Evolutionary conservation across 768 basidiomycete genomes (phyloP), one percentile per base, ranked within the genome.

Genomic region (Leccinellum rugosiceps): DNA sequence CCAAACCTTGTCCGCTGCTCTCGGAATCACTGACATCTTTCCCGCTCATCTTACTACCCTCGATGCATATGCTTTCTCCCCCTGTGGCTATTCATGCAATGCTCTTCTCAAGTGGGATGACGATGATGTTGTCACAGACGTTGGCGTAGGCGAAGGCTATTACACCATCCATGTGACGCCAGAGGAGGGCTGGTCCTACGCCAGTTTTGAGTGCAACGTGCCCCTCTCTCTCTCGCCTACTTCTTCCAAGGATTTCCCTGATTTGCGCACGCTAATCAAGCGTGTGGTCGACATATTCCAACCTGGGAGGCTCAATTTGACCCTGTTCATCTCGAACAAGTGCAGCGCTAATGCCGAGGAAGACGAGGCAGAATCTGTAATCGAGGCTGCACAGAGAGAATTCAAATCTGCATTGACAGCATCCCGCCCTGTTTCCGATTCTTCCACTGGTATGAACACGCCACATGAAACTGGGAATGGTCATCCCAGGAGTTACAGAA

Each of bases 141-240:
- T 55, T 31, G 57, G 59, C 21, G 53, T 49, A 21, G 84, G 85
- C 15, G 97, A 98, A 72, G 93, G 96, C 38, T 99, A 99, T 74
- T 98, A 92, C 71, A 98, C 94, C 7, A 96, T 99, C 55, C 97
- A 99, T 71, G 96, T 98, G 58, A 99, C 97, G 1, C 97, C 97
- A 26, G 97, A 98, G 73, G 87, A 91, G 65, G 96, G 92, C 55
- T 98, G 94, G 90, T 97, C 94, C 47, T 99, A 97, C 73, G 97
- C 97, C 61, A 93, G 90, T 66, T 98, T 99, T 77, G 97, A 99
- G 75, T 96, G 93, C 77, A 99, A 99, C 74, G 85, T 97, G n/a
- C 92, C 92, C 4, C 77, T 88, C 45, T 70, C 76, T 44, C 60
- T 73, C 44, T 59, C 70, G 49, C 63, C 65, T 9, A 53, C 59